Conservation (phyloP, 176 grass and related monocot genomes). For the Thinopyrum elongatum region DNA sequence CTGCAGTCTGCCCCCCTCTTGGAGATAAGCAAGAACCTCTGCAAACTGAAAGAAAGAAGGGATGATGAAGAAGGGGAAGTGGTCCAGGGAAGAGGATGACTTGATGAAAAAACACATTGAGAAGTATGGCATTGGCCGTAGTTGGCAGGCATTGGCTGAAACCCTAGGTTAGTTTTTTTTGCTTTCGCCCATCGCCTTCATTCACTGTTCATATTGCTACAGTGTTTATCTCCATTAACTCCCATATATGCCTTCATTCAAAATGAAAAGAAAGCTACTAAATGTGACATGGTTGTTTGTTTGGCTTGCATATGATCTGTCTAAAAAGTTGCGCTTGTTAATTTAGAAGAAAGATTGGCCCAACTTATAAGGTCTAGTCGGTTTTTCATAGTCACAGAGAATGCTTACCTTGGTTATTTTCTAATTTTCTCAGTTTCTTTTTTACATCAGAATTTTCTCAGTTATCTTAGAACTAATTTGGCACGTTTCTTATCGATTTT, state of each 20-base stretch:
- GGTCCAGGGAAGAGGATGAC: slow-evolving; percentile 43
- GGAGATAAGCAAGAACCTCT: slow-evolving; percentile 30
- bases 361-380: not conserved
- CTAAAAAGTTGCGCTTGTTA: not conserved
- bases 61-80: slow-evolving; percentile 44
- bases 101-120: slow-evolving; percentile 38
- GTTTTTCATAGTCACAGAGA: not conserved
- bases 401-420: not conserved
- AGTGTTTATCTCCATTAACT: not conserved
- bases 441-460: too few species aligned
- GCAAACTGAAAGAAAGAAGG: not conserved
- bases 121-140: slow-evolving; percentile 38
- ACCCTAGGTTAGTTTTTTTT: slow-evolving; percentile 38
- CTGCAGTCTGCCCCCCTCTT: slow-evolving; percentile 26
- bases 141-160: slow-evolving; percentile 49
- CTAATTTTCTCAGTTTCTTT: not conserved
- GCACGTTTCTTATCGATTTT: not conserved
- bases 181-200: not conserved
- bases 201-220: not conserved
- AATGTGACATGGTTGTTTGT: not conserved
- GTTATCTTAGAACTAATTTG: not conserved
- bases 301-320: not conserved
- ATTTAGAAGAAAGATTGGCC: not conserved
- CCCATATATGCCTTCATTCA: not conserved
- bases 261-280: not conserved